Evolutionary conservation across 345 rosid species (phyloP).

Genomic region (Barbarea vulgaris): DNA sequence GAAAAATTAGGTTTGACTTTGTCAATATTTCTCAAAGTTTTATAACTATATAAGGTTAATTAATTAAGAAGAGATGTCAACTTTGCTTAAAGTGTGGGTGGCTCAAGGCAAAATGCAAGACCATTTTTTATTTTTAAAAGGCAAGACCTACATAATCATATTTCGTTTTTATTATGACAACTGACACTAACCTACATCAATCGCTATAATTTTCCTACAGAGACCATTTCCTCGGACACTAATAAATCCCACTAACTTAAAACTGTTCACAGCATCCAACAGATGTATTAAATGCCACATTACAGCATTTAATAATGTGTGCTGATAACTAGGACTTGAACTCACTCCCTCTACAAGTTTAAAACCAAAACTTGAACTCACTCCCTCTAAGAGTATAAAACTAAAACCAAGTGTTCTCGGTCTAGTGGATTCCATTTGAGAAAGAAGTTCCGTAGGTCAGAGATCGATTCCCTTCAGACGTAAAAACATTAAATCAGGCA

Average conservation of each 20-base stretch:
- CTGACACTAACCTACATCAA: not conserved
- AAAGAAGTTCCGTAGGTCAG: too few relatives aligned
- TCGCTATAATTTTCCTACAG: not conserved
- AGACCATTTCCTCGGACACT: not conserved
- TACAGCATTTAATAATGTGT: not conserved
- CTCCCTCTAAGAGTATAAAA: too few relatives aligned
- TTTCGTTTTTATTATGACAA: not conserved
- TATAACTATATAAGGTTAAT: not conserved
- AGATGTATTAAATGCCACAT: not conserved
- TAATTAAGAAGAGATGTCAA: not conserved
- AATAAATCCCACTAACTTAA: not conserved
- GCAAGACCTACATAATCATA: not conserved
- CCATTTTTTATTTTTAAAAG: too few relatives aligned
- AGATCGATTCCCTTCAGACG: too few relatives aligned
- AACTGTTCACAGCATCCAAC: not conserved
- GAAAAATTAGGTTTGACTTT: not conserved
- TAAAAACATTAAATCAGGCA: too few relatives aligned
- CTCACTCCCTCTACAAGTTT: not conserved
- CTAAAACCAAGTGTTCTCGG: too few relatives aligned
- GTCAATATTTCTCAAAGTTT: not conserved
- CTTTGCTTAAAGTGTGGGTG: constrained; percentile 16
- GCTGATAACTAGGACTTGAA: not conserved
- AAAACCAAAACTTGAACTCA: too few relatives aligned
- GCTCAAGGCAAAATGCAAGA: constrained; percentile 26
- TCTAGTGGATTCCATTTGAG: too few relatives aligned